Evolutionary conservation across 768 basidiomycete genomes (phyloP), one percentile per base, ranked within the genome.

Genomic region (Boletus tylopilopsis): DNA sequence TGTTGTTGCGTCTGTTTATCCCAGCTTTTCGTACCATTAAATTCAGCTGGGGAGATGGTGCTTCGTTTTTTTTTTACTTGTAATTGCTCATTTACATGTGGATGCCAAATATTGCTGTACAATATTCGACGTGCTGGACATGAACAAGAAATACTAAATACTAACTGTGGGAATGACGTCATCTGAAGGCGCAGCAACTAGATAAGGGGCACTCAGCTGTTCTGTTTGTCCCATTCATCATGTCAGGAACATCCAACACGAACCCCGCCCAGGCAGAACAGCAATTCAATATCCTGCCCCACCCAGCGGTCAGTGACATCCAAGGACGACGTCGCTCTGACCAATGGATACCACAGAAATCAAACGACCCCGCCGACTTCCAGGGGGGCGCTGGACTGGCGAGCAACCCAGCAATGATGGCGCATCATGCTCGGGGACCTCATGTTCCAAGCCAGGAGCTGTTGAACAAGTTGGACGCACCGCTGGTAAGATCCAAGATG

Each of bases 361-460:
- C 78, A 6, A 84, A 85, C 54, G 71, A 85, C 56, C 82, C 83
- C 13, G 69, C 73, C 10, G 79, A 84, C 58, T 73, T 79, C 38
- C 37, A 71, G 45, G 53, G 64, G 21, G 69, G 69, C 4, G 71
- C 68, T n/a, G 64, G 67, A 9, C 54, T 78, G 49, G 70, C 58
- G 36, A 60, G 60, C 43, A 73, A 75, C 43, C 72, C 73, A 0
- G 71, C 71, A 16, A 53, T 72, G 34, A 56, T 66, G 21, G 76
- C 77, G 13, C 74, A 77, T 68, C 75, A 76, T 38, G 75, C 78
- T 3, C 75, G 71, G 24, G 82, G 65, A 5, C 82, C 82, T 2
- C 64, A 78, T 45, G 58, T 82, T 21, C 81, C 78, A 6, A 74
- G 64, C 42, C 61, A 69, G 33, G 66, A 79, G 51, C 58, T 75